Base-by-base conservation (phyloP, 306 rosid genomes). In the Comarum palustre region DNA sequence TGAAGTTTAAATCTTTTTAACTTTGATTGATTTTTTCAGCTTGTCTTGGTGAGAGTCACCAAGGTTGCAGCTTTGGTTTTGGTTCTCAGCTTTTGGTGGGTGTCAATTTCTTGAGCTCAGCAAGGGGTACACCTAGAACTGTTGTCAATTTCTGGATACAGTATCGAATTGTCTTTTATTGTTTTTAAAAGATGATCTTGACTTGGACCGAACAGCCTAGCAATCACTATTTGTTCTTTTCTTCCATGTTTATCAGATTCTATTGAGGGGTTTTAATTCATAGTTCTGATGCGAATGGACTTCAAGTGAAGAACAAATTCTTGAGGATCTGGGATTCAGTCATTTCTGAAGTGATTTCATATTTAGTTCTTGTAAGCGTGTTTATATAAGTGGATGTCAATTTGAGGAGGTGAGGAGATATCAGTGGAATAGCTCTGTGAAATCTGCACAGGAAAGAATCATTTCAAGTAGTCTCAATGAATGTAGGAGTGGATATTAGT, bases 401-500 rank as follows among this genome's bases (percentile, higher is more conserved):
- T 81, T 81, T 61, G 42, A 39, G 42, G 42, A 39, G 75, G 66
- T 54, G 81, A 68, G 52, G 61, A 72, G 52, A 24, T 31, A 64
- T 20, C 78, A 72, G 80, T 29, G 68, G 83, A 46, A 61, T 74
- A 68, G 75, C 29, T 45, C 36, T 34, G 61, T 71, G 50, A 71
- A 42, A 55, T 62, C 74, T 79, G 39, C 64, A 66, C 36, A 22
- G 61, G 14, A 6, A 22, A 27, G 65, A 77, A 60, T 84, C 76
- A 22, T 69, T 73, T 62, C 72, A 82, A 81, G 41, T 73, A 73
- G 58, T 67, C 73, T 42, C 78, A 81, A 93, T 87, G 96, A 83
- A 75, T 79, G 82, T 93, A 69, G 78, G 86, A 80, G 88, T 69
- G 25, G 96, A 89, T 66, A 81, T 76, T 24, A 84, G 76, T 82